phyloP scores from a whole-genome alignment of 2,329 filamentous ascomycete species.

The Aspergillus glaucus region DNA sequence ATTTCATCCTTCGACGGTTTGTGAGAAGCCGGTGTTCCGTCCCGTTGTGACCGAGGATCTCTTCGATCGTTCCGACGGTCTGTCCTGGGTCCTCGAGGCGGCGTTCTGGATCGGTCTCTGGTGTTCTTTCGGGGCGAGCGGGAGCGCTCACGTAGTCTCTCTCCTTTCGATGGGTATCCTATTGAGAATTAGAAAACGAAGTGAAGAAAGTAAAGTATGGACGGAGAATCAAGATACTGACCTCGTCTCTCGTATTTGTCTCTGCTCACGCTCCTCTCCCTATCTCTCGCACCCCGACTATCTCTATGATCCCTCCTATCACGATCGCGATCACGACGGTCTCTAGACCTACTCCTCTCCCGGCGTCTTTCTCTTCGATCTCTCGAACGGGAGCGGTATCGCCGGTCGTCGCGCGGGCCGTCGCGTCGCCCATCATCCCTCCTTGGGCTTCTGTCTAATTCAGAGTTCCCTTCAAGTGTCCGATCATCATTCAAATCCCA shows the following conservation, averaged over 20 bases:
- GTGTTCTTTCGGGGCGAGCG: constrained; percentile 34
- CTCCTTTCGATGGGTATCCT: constrained; percentile 27
- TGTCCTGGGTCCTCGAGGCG: constrained; percentile 27
- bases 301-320: constrained; percentile 31
- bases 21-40: constrained; percentile 18
- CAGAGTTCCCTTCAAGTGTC: constrained; percentile 21
- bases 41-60: constrained; percentile 19
- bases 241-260: constrained; percentile 37
- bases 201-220: neutral
- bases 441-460: constrained; percentile 30
- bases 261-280: constrained; percentile 34
- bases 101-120: constrained; percentile 29
- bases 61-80: constrained; percentile 28
- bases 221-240: constrained; percentile 15
- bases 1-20: constrained; percentile 25
- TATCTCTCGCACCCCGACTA: constrained; percentile 32
- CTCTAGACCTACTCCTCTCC: constrained; percentile 40
- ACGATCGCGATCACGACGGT: constrained; percentile 30
- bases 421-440: constrained; percentile 34
- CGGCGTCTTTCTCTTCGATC: constrained; percentile 35
- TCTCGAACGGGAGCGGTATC: constrained; percentile 35
- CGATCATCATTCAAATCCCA: constrained; percentile 47
- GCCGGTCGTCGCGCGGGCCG: constrained; percentile 32
- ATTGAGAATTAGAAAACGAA: neutral
- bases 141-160: constrained; percentile 31